Base-by-base conservation (phyloP, 176 grass and related monocot genomes). In the Oropetium thomaeum region DNA sequence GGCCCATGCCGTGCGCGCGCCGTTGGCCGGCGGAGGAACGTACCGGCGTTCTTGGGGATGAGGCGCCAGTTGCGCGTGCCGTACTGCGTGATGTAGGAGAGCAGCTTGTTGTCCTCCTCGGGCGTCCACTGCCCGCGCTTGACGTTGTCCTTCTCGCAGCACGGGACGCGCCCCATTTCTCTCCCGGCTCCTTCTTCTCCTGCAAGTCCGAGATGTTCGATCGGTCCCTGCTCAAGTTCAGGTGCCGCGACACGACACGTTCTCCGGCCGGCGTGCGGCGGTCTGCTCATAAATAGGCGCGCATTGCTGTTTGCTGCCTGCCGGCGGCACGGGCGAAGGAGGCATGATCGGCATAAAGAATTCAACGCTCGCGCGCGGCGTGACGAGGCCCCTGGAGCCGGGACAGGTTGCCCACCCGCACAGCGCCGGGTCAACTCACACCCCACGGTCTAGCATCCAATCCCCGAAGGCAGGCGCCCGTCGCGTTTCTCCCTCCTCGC, bases 41-140 rank as follows among this genome's bases (percentile, higher is more conserved):
- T 79, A 97, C 94, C 96, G 60, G 96, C 96, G 48, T 99, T 99
- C 83, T 99, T 95, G 45, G 96, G 96, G 58, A 99, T 99, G 82
- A 95, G 84, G 29, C 96, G 91, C 96, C 96, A 99, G 70, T 99
- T 99, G 25, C 89, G 87, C 0, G 96, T 94, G 57, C 91, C 96
- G 38, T 98, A 67, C 78, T 94, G 91, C 1, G 88, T 81, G 69
- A 98, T 92, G 79, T 98, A 95, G 71, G 89, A 89, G 77, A 93
- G 80, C 45, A 95, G 91, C 79, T 98, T 98, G 84, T 91, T 97
- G 85, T 98, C 96, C 81, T 98, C 96, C 84, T 98, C 96, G 28
- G 88, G 89, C 51, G 96, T 99, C 91, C 96, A 99, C 83, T 99
- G 96, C 30, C 96, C 96, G 44, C 91, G 86, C 81, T 95, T 99